phyloP scores from a whole-genome alignment of 1,139 yeast species.

The Hanseniaspora sp. region DNA sequence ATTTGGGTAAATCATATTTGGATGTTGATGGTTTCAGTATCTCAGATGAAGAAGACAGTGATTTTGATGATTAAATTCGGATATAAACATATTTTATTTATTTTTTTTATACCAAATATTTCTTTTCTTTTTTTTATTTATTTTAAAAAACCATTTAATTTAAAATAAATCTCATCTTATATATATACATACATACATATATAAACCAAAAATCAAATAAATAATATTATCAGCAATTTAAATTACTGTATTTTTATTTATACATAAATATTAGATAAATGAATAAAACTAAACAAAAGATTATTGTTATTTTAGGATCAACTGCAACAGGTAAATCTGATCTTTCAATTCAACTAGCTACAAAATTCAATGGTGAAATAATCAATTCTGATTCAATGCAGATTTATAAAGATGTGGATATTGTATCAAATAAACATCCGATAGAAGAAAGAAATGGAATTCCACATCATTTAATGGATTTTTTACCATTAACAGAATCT shows the following conservation, averaged over 20 bases:
- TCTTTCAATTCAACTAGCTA: conserved; percentile 65
- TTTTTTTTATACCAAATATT: neutral
- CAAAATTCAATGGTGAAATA: conserved; percentile 69
- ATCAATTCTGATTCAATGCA: conserved; percentile 98
- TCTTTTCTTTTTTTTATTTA: neutral
- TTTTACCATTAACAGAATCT: conserved; percentile 67
- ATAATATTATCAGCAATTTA: too few species aligned
- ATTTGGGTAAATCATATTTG: conserved; percentile 2
- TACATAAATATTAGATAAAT: too few species aligned
- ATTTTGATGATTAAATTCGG: neutral
- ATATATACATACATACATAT: neutral
- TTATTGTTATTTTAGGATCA: conserved; percentile 78
- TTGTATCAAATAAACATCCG: conserved; percentile 89
- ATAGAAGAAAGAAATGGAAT: conserved; percentile 58
- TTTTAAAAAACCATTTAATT: neutral
- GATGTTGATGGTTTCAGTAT: conserved; percentile 8
- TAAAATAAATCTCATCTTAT: neutral
- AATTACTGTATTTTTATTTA: too few species aligned
- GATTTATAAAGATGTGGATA: conserved; percentile 61
- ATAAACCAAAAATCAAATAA: neutral
- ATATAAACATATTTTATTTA: neutral
- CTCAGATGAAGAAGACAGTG: conserved; percentile 11
- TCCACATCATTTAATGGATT: conserved; percentile 79
- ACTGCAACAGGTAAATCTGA: conserved; percentile 98
- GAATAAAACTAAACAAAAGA: conserved; percentile 21